Percentiles rank a stretch among this genome's conserved stretches.
These are phyloP conservation scores for Neurospora sp. DNA, from an alignment of 495 filamentous ascomycete genomes.

Conservation along the genomic window DNA sequence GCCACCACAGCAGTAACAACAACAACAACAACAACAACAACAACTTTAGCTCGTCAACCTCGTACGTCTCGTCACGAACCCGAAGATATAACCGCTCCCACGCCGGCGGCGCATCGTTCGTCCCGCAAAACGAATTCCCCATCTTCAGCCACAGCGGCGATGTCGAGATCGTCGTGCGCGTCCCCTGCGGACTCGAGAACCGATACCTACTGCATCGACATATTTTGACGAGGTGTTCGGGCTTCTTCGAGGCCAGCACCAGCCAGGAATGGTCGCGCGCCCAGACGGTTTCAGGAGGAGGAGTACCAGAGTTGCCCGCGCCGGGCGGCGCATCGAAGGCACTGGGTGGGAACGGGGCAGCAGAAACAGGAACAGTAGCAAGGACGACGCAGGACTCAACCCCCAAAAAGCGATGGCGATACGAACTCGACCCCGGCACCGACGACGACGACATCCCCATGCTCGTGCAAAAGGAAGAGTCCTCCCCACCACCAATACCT, in stretches of 20 bases:
- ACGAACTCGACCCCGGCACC: slow-evolving; percentile 71
- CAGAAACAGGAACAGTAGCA: slow-evolving; percentile 11
- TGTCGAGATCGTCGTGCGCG: slow-evolving; percentile 72
- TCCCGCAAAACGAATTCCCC: slow-evolving; percentile 81
- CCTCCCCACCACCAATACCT: slow-evolving; percentile 4
- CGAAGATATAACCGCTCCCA: slow-evolving; percentile 71
- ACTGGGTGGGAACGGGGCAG: slow-evolving; percentile 35
- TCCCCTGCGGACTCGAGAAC: slow-evolving; percentile 58
- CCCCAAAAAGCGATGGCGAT: slow-evolving; percentile 60
- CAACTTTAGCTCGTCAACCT: slow-evolving; percentile 30
- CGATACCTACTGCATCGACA: slow-evolving; percentile 78
- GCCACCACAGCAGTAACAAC: slow-evolving; percentile 16
- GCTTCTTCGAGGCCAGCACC: slow-evolving; percentile 85
- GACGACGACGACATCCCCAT: slow-evolving; percentile 73
- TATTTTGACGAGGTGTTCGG: slow-evolving; percentile 78
- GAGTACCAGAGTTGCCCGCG: slow-evolving; percentile 19
- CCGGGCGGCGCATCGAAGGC: slow-evolving; percentile 37
- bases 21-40: neutral
- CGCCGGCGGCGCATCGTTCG: slow-evolving; percentile 60
- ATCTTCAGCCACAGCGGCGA: slow-evolving; percentile 84
- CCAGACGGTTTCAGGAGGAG: slow-evolving; percentile 12
- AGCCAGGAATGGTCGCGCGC: slow-evolving; percentile 74
- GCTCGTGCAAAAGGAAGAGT: slow-evolving; percentile 68
- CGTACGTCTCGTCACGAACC: slow-evolving; percentile 51
- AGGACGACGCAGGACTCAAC: slow-evolving; percentile 12